phyloP scores from a whole-genome alignment of 129 eudicot genomes.

The Apium graveolens region DNA sequence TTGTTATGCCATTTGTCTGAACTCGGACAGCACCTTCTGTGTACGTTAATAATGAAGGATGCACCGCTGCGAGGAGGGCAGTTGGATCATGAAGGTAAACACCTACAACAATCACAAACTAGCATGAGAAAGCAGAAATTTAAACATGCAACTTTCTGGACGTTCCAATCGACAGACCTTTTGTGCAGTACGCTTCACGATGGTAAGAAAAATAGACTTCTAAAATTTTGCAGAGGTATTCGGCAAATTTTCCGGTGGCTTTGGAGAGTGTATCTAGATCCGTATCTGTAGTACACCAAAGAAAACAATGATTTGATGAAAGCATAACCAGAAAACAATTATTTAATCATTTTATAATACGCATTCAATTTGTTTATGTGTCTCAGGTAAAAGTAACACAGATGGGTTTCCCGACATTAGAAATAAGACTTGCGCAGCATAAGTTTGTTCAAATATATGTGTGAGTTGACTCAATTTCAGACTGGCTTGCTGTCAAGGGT shows the following conservation, averaged over 20 bases:
- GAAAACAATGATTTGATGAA: not conserved
- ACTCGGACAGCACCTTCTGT: conserved; percentile 88
- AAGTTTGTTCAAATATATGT: not conserved
- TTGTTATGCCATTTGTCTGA: conserved; percentile 77
- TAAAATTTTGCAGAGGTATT: conserved; percentile 83
- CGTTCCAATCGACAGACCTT: conserved; percentile 37
- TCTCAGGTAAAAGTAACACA: not conserved
- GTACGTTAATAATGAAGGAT: conserved; percentile 77
- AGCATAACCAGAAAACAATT: not conserved
- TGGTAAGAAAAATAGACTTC: conserved; percentile 75
- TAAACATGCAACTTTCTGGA: not conserved
- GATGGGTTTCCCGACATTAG: not conserved
- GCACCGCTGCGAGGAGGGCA: conserved; percentile 73
- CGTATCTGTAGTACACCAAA: conserved; percentile 30
- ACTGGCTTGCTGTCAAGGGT: not conserved
- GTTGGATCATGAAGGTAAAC: conserved; percentile 95
- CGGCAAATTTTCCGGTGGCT: conserved; percentile 56
- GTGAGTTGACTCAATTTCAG: not conserved
- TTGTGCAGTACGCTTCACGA: conserved; percentile 71
- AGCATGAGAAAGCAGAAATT: conserved; percentile 19
- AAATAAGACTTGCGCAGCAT: not conserved
- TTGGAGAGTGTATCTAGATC: conserved; percentile 59
- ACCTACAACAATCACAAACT: conserved; percentile 39
- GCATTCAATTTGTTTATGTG: not conserved
- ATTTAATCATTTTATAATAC: not conserved